Conservation (phyloP, 2,329 filamentous ascomycete species). For the Emydomyces testavorans region DNA sequence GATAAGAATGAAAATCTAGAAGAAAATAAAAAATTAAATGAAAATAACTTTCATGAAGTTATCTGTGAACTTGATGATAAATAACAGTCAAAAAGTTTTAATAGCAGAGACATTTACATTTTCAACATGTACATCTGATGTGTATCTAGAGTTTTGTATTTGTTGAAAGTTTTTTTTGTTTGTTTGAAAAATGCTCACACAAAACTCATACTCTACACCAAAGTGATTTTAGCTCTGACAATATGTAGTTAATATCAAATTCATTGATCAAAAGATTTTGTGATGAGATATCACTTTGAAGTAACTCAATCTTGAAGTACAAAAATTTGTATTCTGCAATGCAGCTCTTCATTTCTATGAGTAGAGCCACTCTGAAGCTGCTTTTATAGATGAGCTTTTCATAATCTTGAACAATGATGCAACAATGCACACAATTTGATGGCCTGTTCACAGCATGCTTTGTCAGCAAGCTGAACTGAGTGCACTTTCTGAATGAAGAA, state of each 20-base stretch:
- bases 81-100: too few relatives aligned
- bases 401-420: slow-evolving; percentile 34
- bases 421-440: slow-evolving; percentile 33
- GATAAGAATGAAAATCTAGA: too few relatives aligned
- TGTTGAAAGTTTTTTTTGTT: too few relatives aligned
- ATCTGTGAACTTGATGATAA: too few relatives aligned
- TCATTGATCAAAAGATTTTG: slow-evolving; percentile 40
- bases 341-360: slow-evolving; percentile 29
- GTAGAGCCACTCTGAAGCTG: slow-evolving; percentile 28
- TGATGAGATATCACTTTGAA: slow-evolving; percentile 37
- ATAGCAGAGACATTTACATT: too few relatives aligned
- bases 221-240: too few relatives aligned
- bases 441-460: slow-evolving; percentile 3
- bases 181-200: too few relatives aligned
- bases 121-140: too few relatives aligned
- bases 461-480: slow-evolving; percentile 9
- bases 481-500: slow-evolving; percentile 17
- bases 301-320: slow-evolving; percentile 24
- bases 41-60: too few relatives aligned
- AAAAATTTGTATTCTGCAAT: slow-evolving; percentile 23
- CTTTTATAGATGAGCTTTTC: slow-evolving; percentile 35
- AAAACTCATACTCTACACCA: too few relatives aligned
- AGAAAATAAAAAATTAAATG: too few relatives aligned
- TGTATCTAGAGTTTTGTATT: too few relatives aligned
- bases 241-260: slow-evolving; percentile 24